Conservation (phyloP, 1,139 yeast genomes). For the Yamadazyma taylorii region DNA sequence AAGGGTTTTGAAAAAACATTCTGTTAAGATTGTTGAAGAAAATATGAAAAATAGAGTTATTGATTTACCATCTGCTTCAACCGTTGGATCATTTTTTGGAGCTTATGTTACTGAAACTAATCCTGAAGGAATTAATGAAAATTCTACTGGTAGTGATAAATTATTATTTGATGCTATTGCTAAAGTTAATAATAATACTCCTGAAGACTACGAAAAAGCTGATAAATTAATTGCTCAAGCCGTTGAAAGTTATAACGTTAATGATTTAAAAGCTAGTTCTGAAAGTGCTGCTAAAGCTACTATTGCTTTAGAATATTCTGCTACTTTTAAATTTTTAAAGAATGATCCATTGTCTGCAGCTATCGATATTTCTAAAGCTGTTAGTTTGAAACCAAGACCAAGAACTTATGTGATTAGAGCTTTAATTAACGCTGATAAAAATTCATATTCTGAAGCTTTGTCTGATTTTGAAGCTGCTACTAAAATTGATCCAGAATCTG, state of each 20-base stretch:
- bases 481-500: slow-evolving; percentile 63
- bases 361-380: slow-evolving; percentile 60
- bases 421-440: slow-evolving; percentile 77
- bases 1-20: slow-evolving; percentile 78
- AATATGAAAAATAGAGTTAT: slow-evolving; percentile 52
- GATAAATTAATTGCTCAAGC: slow-evolving; percentile 71
- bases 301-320: slow-evolving; percentile 79
- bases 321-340: slow-evolving; percentile 81
- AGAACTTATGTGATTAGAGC: slow-evolving; percentile 85
- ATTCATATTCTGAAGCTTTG: slow-evolving; percentile 62
- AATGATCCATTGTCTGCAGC: slow-evolving; percentile 66
- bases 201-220: slow-evolving; percentile 74
- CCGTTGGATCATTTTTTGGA: slow-evolving; percentile 82
- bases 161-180: slow-evolving; percentile 68
- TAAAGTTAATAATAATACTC: slow-evolving; percentile 61
- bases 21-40: slow-evolving; percentile 64
- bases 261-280: slow-evolving; percentile 33
- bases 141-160: slow-evolving; percentile 55
- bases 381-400: slow-evolving; percentile 71
- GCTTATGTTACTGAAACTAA: slow-evolving; percentile 53
- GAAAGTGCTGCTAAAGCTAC: slow-evolving; percentile 52
- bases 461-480: slow-evolving; percentile 75
- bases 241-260: slow-evolving; percentile 50
- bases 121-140: slow-evolving; percentile 53
- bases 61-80: slow-evolving; percentile 80